These are phyloP conservation scores for Papiliotrema nemorosa DNA, from an alignment of 1,284 basidiomycete species.

Conservation along the genomic window DNA sequence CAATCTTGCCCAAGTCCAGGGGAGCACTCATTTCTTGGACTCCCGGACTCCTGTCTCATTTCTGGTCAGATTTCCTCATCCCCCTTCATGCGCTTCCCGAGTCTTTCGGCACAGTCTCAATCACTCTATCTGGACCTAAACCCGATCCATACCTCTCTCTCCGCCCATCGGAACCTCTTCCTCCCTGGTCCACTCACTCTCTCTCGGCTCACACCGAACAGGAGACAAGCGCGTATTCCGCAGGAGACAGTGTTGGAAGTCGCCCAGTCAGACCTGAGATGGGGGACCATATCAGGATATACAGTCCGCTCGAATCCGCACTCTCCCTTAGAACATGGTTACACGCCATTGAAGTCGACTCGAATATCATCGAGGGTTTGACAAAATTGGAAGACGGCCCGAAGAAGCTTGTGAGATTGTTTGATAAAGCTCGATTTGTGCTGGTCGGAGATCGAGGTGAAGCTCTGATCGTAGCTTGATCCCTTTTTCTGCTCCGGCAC, in stretches of 20 bases:
- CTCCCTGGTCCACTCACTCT: not conserved
- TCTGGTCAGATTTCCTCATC: slow-evolving; percentile 17
- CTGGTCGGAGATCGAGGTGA: slow-evolving; percentile 36
- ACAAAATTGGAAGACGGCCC: not conserved
- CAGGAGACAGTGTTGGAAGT: not conserved
- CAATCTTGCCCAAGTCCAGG: not conserved
- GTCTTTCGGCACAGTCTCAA: slow-evolving; percentile 14
- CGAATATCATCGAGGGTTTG: not conserved
- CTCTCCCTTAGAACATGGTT: slow-evolving; percentile 37
- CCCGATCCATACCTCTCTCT: slow-evolving; percentile 36
- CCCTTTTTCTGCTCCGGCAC: not conserved
- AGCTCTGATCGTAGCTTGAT: slow-evolving; percentile 26
- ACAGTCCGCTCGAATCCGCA: slow-evolving; percentile 29
- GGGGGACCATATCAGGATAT: slow-evolving; percentile 41
- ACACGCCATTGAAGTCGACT: slow-evolving; percentile 16
- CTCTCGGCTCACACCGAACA: no score
- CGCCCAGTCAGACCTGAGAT: slow-evolving; percentile 25
- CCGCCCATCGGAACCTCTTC: slow-evolving; percentile 7
- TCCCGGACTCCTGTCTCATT: slow-evolving; percentile 11
- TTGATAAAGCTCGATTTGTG: slow-evolving; percentile 25
- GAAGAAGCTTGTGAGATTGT: slow-evolving; percentile 9
- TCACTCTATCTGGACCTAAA: slow-evolving; percentile 30
- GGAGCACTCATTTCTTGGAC: slow-evolving; percentile 20
- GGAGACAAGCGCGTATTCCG: not conserved
- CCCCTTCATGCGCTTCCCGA: slow-evolving; percentile 14